These are phyloP conservation scores for Eucalyptus sideroxylon DNA, from an alignment of 345 rosid species.

Conservation along the genomic window DNA sequence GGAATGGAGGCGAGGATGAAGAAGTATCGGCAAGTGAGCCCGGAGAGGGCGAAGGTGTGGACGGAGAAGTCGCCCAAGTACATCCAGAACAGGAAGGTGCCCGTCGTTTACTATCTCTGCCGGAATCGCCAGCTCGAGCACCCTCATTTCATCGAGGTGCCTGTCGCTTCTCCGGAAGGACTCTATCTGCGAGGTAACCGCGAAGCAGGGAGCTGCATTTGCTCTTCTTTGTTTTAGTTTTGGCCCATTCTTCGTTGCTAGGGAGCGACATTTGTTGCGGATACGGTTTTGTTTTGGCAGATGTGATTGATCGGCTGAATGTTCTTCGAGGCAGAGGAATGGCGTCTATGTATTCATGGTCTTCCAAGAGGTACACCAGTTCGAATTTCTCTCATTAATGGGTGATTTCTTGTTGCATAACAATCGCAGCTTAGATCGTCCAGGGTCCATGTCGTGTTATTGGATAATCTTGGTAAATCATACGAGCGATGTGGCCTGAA, in stretches of 20 bases:
- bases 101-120: slow-evolving; percentile 83
- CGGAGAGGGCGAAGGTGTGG: slow-evolving; percentile 95
- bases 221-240: not conserved
- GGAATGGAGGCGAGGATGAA: slow-evolving; percentile 68
- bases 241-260: not conserved
- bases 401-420: not conserved
- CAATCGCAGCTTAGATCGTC: not conserved
- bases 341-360: slow-evolving; percentile 92
- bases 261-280: not conserved
- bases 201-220: not conserved
- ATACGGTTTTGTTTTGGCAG: slow-evolving; percentile 11
- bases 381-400: not conserved
- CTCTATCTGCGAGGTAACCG: slow-evolving; percentile 68
- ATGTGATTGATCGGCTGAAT: slow-evolving; percentile 82
- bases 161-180: slow-evolving; percentile 59
- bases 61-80: slow-evolving; percentile 89
- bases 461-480: not conserved
- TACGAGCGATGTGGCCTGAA: not conserved
- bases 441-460: not conserved
- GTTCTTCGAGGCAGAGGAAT: slow-evolving; percentile 90
- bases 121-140: slow-evolving; percentile 96
- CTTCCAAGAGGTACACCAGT: slow-evolving; percentile 57
- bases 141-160: slow-evolving; percentile 95
- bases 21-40: slow-evolving; percentile 74
- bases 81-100: slow-evolving; percentile 54